phyloP scores from a whole-genome alignment of 768 basidiomycete species.

The Auriculariales sp. region DNA sequence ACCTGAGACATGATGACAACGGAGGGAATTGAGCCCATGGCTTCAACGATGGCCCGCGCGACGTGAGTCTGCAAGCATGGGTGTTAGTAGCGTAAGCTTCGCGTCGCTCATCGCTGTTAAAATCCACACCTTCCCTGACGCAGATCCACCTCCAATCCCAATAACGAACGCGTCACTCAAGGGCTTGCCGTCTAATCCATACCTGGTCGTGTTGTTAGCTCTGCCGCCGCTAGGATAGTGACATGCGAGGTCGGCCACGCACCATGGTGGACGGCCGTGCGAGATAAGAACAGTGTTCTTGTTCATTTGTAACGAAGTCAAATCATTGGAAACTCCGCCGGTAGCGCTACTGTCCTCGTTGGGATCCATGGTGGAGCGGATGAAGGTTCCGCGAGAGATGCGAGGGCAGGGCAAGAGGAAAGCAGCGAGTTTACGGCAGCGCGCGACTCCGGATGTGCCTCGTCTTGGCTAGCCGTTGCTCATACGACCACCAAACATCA shows the following conservation, averaged over 20 bases:
- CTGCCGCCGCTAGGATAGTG: not conserved
- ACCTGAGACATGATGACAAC: constrained; percentile 88
- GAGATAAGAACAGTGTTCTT: constrained; percentile 72
- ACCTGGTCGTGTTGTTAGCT: constrained; percentile 31
- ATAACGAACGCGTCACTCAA: constrained; percentile 70
- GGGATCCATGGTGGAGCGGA: not conserved
- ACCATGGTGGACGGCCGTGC: constrained; percentile 82
- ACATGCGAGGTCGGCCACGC: constrained; percentile 9
- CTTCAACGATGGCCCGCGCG: constrained; percentile 63
- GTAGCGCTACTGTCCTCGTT: not conserved
- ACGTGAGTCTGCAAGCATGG: constrained; percentile 73
- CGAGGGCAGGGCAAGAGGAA: too few species aligned
- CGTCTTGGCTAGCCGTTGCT: too few species aligned
- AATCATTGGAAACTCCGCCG: not conserved
- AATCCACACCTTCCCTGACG: constrained; percentile 46
- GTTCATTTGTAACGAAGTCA: constrained; percentile 15
- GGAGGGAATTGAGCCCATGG: constrained; percentile 71
- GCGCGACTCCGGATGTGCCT: too few species aligned
- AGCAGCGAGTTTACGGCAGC: too few species aligned
- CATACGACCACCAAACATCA: too few species aligned
- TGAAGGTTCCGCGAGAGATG: too few species aligned
- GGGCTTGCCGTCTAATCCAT: constrained; percentile 56
- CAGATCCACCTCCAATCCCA: constrained; percentile 57
- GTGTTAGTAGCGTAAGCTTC: too few species aligned
- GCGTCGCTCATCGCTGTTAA: too few species aligned